Evolutionary conservation across 2,329 filamentous ascomycete genomes (phyloP), one percentile per base, ranked within the genome.

Genomic region (Aspergillus ochraceoroseus): DNA sequence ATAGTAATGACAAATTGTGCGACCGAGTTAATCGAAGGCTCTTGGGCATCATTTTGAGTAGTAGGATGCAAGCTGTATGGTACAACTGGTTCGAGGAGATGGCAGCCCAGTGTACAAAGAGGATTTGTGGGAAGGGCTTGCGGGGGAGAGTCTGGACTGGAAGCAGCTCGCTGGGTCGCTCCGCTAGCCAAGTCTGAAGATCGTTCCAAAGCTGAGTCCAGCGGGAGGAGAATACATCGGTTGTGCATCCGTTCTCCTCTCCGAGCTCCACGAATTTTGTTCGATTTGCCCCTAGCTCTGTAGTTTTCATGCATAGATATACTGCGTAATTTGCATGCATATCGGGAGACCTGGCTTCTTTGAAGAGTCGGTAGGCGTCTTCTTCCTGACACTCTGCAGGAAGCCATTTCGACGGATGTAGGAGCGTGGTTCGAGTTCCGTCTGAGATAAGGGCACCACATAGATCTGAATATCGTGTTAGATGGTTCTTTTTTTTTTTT

Each of bases 301-400:
- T 75, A 2, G 70, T 69, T 41, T 67, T 69, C 3, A 75, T 71
- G 35, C 69, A 73, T 1, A 81, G 65, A 47, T 75, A 80, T 2
- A 80, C 75, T 5, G 76, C 68, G 47, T 75, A 76, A 49, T 80
- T 80, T 20, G 77, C 77, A 46, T 77, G 71, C 67, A 74, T 76
- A 48, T 80, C 77, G 4, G 71, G 65, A 27, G 61, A 59, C 3
- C 56, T 50, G 3, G 55, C 50, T 11, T 64, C 57, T 32, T 56
- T 54, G 49, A 72, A 65, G 40, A 72, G 48, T 29, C 56, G 49
- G 11, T 58, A 54, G 3, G 66, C 64, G 12, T 65, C 61, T 4
- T 60, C 53, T 12, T 65, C 58, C 8, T 64, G 49, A 7, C 63
- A 57, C 14, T 63, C 63, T 5, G 63, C 60, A 0, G 67, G 64